Evolutionary conservation across 257 asterid genomes (phyloP).

Genomic region (Parsonsia alboflavescens): DNA sequence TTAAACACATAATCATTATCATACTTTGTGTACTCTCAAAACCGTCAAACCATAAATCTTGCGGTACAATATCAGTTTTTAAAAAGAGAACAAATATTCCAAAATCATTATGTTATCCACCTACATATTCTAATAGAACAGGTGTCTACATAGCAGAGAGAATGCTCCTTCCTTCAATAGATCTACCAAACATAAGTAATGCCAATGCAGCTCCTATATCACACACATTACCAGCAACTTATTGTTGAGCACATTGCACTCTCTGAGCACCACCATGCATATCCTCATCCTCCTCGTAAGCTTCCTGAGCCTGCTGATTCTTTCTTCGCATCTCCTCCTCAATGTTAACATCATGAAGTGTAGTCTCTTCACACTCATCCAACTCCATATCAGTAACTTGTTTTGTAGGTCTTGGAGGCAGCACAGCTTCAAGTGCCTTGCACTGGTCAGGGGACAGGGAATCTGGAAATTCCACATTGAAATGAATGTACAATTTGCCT

Average conservation of each 20-base stretch:
- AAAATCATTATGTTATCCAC: neutral
- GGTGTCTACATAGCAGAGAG: neutral
- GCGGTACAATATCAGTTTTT: neutral
- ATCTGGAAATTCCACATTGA: conserved; percentile 74
- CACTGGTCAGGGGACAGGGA: conserved; percentile 51
- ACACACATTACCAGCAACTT: conserved; percentile 6
- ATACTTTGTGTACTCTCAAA: conserved; percentile 5
- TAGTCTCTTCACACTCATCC: conserved; percentile 55
- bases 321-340: conserved; percentile 54
- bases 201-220: neutral
- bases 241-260: conserved; percentile 56
- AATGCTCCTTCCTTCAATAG: neutral
- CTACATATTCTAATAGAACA: neutral
- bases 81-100: neutral
- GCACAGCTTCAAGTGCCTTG: conserved; percentile 48
- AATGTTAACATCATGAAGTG: conserved; percentile 44
- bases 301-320: conserved; percentile 47
- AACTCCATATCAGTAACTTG: conserved; percentile 38
- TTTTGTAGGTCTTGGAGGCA: conserved; percentile 32
- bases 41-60: neutral
- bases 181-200: neutral
- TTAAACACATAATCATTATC: neutral
- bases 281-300: conserved; percentile 51
- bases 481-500: conserved; percentile 71
- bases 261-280: conserved; percentile 52